A percentile compares a stretch with the other conserved stretches of the same genome.
Conservation (phyloP, 2,329 filamentous ascomycete genomes). For the Colletotrichum shisoi region DNA sequence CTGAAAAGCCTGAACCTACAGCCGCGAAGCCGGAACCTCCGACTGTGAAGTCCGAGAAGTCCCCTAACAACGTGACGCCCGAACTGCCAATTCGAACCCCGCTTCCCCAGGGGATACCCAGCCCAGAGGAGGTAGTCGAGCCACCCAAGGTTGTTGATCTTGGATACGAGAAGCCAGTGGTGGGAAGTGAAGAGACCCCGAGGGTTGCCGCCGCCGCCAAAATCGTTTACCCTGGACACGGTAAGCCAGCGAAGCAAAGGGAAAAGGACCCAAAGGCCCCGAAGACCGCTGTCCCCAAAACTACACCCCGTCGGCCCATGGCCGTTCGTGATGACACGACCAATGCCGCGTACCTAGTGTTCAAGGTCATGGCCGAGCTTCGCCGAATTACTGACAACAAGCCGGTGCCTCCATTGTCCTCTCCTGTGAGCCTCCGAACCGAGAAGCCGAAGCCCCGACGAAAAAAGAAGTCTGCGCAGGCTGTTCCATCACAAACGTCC, state of each 20-base stretch:
- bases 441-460: conserved; percentile 44
- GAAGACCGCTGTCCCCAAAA: conserved; percentile 19
- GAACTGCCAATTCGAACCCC: neutral
- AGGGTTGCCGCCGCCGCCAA: conserved; percentile 10
- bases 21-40: no score
- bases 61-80: neutral
- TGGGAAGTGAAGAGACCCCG: neutral
- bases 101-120: neutral
- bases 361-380: conserved; percentile 54
- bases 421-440: neutral
- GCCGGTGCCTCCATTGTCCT: neutral
- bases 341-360: conserved; percentile 55
- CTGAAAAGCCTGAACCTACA: no score
- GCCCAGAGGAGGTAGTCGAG: neutral
- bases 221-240: conserved; percentile 21
- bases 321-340: conserved; percentile 57
- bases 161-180: neutral
- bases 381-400: conserved; percentile 48
- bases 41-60: neutral
- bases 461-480: conserved; percentile 54
- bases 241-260: neutral
- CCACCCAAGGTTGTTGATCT: conserved; percentile 1
- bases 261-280: neutral
- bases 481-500: conserved; percentile 42
- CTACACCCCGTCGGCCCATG: conserved; percentile 50